These are phyloP conservation scores for Naumovozyma baii DNA, from an alignment of 805 yeast genomes.

Conservation along the genomic window DNA sequence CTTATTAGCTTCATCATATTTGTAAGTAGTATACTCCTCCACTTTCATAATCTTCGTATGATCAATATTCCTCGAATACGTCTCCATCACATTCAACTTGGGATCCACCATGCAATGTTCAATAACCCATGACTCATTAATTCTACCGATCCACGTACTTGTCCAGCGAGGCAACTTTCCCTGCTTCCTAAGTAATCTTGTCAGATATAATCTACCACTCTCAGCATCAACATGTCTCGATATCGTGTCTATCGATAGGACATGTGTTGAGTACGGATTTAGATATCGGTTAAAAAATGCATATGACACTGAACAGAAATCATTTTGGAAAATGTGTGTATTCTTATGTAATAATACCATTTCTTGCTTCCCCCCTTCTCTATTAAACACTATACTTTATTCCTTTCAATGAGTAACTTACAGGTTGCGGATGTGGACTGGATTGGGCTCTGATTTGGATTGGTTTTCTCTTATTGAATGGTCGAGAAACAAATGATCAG, in stretches of 20 bases:
- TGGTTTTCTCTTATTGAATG: no score
- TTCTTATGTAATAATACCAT: conserved; percentile 61
- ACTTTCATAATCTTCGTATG: conserved; percentile 69
- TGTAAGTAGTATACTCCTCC: conserved; percentile 63
- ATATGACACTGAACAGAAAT: conserved; percentile 61
- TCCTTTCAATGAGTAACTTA: no score
- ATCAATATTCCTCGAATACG: conserved; percentile 77
- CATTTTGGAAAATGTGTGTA: conserved; percentile 48
- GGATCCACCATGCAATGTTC: conserved; percentile 74
- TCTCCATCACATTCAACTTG: conserved; percentile 38
- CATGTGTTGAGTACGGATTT: conserved; percentile 78
- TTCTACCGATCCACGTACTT: conserved; percentile 51
- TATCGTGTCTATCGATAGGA: conserved; percentile 71
- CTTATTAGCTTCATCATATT: conserved; percentile 25
- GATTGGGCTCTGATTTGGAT: no score
- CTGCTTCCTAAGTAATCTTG: conserved; percentile 63
- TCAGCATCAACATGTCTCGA: conserved; percentile 50
- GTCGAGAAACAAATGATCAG: no score
- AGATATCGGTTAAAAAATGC: conserved; percentile 70
- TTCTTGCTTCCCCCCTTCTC: not conserved
- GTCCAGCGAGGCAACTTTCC: conserved; percentile 73
- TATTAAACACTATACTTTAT: no score
- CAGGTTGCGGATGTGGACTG: no score
- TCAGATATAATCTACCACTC: conserved; percentile 58
- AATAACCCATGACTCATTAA: conserved; percentile 68